These are phyloP conservation scores for Phialophora macrospora DNA, from an alignment of 2,329 filamentous ascomycete species.

Conservation along the genomic window DNA sequence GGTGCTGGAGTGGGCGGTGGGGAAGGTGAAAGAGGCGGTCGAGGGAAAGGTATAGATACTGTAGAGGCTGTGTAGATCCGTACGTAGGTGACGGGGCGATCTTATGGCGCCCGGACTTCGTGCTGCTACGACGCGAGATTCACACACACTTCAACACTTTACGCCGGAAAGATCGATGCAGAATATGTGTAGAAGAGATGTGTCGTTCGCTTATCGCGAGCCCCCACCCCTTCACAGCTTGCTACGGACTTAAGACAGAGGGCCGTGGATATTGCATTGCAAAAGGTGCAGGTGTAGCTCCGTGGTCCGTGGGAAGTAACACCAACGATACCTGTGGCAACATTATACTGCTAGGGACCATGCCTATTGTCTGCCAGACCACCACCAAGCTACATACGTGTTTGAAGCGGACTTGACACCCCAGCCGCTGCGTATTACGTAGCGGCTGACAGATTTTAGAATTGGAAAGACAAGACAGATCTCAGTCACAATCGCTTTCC, in stretches of 20 bases:
- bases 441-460: background rate
- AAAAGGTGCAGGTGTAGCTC: too few species aligned
- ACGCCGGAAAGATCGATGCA: background rate
- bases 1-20: slow-evolving; percentile 71
- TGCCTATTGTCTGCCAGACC: background rate
- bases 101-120: too few species aligned
- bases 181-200: background rate
- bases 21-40: slow-evolving; percentile 58
- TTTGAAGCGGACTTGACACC: background rate
- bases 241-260: too few species aligned
- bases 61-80: background rate
- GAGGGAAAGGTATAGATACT: slow-evolving; percentile 32
- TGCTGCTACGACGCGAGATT: too few species aligned
- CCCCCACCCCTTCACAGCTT: background rate
- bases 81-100: background rate
- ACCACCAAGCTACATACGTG: background rate
- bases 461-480: background rate
- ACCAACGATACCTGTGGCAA: too few species aligned
- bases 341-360: too few species aligned
- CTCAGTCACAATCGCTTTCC: background rate
- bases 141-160: too few species aligned
- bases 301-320: too few species aligned
- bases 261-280: too few species aligned
- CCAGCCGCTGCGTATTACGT: background rate
- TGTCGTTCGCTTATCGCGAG: background rate